Percentiles rank a stretch among this genome's conserved stretches.
Conservation (phyloP, 2,329 filamentous ascomycete genomes). For the Talaromyces funiculosus region DNA sequence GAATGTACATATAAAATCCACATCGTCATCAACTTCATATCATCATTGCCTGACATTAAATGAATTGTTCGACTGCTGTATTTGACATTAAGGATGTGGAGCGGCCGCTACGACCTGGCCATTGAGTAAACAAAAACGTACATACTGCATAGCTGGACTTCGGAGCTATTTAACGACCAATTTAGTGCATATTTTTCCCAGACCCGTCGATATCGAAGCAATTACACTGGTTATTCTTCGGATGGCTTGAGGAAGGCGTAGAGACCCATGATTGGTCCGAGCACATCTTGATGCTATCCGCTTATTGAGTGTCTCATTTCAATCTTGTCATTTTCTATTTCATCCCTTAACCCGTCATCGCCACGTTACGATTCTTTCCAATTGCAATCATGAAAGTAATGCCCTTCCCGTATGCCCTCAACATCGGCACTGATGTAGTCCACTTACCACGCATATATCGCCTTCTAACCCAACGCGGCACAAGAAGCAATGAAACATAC, state of each 20-base stretch:
- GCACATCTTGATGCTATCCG: conserved; percentile 9
- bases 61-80: background rate
- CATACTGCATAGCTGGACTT: background rate
- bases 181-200: background rate
- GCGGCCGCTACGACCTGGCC: background rate
- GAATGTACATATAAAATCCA: conserved; percentile 13
- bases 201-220: background rate
- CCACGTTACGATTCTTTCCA: no score
- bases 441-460: conserved; percentile 58
- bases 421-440: conserved; percentile 75
- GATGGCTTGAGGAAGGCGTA: background rate
- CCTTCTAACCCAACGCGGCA: conserved; percentile 47
- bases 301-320: background rate
- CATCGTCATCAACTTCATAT: conserved; percentile 2
- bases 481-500: conserved; percentile 21
- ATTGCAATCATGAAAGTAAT: conserved; percentile 27
- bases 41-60: background rate
- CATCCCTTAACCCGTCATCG: background rate
- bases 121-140: background rate
- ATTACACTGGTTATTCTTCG: background rate
- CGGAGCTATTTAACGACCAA: background rate
- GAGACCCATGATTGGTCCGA: conserved; percentile 10
- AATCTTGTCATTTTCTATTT: background rate
- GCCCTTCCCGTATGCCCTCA: conserved; percentile 60
- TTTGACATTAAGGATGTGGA: background rate